These are phyloP conservation scores for Rutstroemia sydowiana DNA, from an alignment of 2,329 filamentous ascomycete genomes.

Conservation along the genomic window DNA sequence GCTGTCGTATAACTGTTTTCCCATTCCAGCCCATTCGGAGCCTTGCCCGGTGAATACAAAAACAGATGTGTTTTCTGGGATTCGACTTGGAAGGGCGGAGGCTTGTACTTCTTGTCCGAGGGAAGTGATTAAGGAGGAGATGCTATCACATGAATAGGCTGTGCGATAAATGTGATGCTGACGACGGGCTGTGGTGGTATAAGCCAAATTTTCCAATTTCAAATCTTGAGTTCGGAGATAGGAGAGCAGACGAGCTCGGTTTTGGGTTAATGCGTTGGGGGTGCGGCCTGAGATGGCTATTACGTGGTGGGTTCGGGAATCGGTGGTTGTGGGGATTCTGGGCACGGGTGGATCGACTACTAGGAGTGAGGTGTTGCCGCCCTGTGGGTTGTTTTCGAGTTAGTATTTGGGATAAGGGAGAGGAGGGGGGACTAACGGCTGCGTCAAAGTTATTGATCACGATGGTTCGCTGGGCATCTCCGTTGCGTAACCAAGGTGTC, in stretches of 20 bases:
- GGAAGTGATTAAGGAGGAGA: not conserved
- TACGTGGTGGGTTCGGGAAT: slow-evolving; percentile 37
- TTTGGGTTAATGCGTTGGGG: slow-evolving; percentile 18
- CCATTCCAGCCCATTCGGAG: not conserved
- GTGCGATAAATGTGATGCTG: not conserved
- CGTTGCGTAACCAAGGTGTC: slow-evolving; percentile 27
- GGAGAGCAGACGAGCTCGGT: slow-evolving; percentile 16
- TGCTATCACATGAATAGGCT: not conserved
- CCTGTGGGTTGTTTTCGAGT: not conserved
- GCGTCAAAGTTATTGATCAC: slow-evolving; percentile 41
- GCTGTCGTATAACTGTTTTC: not conserved
- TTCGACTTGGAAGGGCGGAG: not conserved
- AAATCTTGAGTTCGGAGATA: slow-evolving; percentile 20
- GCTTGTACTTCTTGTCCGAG: not conserved
- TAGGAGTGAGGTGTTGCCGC: slow-evolving; percentile 16
- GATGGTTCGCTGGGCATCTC: slow-evolving; percentile 18
- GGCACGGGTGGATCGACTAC: slow-evolving; percentile 23
- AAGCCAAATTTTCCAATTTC: slow-evolving; percentile 10
- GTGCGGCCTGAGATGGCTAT: slow-evolving; percentile 42
- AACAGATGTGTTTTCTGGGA: not conserved
- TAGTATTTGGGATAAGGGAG: no score
- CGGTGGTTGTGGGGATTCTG: slow-evolving; percentile 24
- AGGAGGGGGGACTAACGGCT: no score
- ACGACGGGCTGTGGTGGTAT: slow-evolving; percentile 1
- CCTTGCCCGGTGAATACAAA: slow-evolving; percentile 6